These are phyloP conservation scores for Aspergillus pseudoviridinutans DNA, from an alignment of 2,329 filamentous ascomycete species.

Conservation along the genomic window DNA sequence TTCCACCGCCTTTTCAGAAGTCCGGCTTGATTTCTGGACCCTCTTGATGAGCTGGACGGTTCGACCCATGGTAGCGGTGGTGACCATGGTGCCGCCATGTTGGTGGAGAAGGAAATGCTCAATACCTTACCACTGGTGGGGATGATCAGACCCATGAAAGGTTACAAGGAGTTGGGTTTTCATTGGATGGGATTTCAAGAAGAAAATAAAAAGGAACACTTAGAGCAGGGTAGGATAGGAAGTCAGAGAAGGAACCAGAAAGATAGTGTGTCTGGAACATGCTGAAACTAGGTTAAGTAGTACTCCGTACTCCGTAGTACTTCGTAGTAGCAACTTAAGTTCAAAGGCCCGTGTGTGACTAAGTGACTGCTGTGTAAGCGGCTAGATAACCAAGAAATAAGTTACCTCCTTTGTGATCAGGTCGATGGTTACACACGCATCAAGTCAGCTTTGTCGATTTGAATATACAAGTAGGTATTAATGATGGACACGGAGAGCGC, in stretches of 20 bases:
- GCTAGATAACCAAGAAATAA: conserved; percentile 7
- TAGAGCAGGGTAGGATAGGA: conserved; percentile 1
- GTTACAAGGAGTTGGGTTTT: not conserved
- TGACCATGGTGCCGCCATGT: not conserved
- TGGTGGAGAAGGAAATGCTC: conserved; percentile 3
- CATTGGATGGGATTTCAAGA: conserved; percentile 7
- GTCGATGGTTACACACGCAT: not conserved
- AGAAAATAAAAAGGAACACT: conserved; percentile 2
- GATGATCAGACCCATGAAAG: conserved; percentile 14
- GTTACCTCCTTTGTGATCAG: not conserved
- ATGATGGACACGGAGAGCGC: not conserved
- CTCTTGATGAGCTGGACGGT: not conserved
- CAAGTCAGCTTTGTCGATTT: not conserved
- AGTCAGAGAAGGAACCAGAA: conserved; percentile 7
- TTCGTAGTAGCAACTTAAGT: not conserved
- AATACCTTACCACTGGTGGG: conserved; percentile 12
- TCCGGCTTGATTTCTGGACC: conserved; percentile 3
- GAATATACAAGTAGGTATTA: not conserved
- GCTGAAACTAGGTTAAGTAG: conserved; percentile 9
- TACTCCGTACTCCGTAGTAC: not conserved
- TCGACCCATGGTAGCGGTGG: conserved; percentile 4
- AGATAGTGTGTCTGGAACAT: conserved; percentile 8
- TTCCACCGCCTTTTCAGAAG: not conserved
- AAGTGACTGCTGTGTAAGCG: not conserved
- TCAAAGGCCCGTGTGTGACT: conserved; percentile 13